Base-by-base conservation (phyloP, 2,329 filamentous ascomycete species). In the Xylaria sp. region DNA sequence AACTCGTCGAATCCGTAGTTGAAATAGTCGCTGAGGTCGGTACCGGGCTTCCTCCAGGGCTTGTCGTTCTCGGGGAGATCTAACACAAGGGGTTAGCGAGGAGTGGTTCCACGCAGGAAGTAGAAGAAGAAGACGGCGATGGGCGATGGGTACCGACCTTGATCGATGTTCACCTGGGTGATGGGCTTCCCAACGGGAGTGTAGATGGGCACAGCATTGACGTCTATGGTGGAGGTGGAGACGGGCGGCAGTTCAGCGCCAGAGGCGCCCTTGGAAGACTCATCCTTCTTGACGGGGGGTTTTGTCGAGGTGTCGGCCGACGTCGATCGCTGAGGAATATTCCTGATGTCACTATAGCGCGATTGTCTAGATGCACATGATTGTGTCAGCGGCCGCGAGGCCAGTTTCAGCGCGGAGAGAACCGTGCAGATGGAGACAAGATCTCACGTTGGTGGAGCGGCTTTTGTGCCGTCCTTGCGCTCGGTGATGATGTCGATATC, bases 1-100 rank as follows among this genome's bases (percentile, higher is more conserved):
- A 98, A 98, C 81, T 98, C 95, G 82, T 98, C 95, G 78, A 98
- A 98, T 67, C 95, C 95, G 81, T 98, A 98, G 84, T 98, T 98
- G 88, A 98, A 98, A 83, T 97, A 98, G 80, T 99, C 96, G 68
- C 92, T 96, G 64, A 97, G 89, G 77, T 99, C 96, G 12, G 95
- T 94, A 56, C 96, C 96, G 0, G 96, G 96, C 72, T 94, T 91
- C 54, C 96, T 91, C 96, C 96, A 99, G 20, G 95, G 94, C 80
- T 98, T 98, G 71, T 94, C 92, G 76, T 94, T 93, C 8, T 93
- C 91, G 46, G 89, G 86, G 23, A 94, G 88, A 76, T 91, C 89
- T 87, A 69, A 36, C 52, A 12, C 43, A 7, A 12, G 28, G 18
- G 25, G 39, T 58, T 23, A 43, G 54, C 41, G 18, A 46, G 41